Conservation (phyloP, 2,329 filamentous ascomycete genomes). For the Alternaria solani region DNA sequence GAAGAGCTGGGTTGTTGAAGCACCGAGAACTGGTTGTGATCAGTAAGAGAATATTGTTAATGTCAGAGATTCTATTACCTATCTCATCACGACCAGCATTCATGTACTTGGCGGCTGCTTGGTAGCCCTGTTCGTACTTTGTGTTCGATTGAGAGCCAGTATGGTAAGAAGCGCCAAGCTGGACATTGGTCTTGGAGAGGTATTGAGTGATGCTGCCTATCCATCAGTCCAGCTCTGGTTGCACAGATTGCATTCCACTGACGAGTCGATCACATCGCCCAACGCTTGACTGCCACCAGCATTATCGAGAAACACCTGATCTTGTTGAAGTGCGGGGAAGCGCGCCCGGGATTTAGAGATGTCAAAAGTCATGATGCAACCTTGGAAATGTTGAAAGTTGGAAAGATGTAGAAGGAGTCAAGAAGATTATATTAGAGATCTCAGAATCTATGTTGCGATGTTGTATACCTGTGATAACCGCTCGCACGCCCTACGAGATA, state of each 20-base stretch:
- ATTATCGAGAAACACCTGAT: slow-evolving; percentile 80
- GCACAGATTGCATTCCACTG: slow-evolving; percentile 31
- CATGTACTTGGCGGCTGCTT: slow-evolving; percentile 73
- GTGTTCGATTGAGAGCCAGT: slow-evolving; percentile 67
- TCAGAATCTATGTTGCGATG: background rate
- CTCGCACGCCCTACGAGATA: slow-evolving; percentile 9
- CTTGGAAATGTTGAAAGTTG: no score
- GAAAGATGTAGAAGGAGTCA: background rate
- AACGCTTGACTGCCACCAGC: slow-evolving; percentile 78
- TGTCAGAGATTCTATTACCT: slow-evolving; percentile 49
- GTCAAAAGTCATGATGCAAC: slow-evolving; percentile 57
- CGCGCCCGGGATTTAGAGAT: slow-evolving; percentile 64
- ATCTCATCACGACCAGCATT: slow-evolving; percentile 73
- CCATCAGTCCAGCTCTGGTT: background rate
- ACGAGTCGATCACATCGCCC: slow-evolving; percentile 72
- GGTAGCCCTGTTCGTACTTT: slow-evolving; percentile 67
- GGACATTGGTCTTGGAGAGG: slow-evolving; percentile 73
- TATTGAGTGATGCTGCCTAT: slow-evolving; percentile 66
- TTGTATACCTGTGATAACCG: slow-evolving; percentile 12
- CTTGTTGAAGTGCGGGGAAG: slow-evolving; percentile 73
- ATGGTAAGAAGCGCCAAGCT: slow-evolving; percentile 75
- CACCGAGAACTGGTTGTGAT: slow-evolving; percentile 65
- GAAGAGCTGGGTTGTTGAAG: slow-evolving; percentile 79
- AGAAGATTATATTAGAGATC: background rate
- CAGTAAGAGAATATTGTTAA: background rate